Conservation (phyloP, 176 grass and related monocot genomes). For the Oryza nivara region DNA sequence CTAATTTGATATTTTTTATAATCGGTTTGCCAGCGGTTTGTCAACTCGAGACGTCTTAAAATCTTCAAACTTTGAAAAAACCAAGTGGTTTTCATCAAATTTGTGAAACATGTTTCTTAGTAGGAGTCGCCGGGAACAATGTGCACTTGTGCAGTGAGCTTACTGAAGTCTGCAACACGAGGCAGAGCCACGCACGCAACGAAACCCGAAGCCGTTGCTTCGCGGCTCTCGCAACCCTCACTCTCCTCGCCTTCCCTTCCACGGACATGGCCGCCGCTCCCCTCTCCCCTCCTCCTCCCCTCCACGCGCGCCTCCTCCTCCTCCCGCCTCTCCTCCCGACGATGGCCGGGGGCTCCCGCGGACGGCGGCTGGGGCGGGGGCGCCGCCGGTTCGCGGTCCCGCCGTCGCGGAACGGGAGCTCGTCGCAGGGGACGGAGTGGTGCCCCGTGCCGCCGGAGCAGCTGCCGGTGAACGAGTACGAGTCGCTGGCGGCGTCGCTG, state of each 20-base stretch:
- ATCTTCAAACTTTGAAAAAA: too few species aligned
- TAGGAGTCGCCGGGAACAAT: slow-evolving; percentile 8
- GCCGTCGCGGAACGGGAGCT: slow-evolving; percentile 87
- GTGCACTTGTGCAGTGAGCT: neutral
- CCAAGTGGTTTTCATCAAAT: too few species aligned
- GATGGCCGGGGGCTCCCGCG: neutral
- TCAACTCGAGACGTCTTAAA: too few species aligned
- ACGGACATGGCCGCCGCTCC: slow-evolving; percentile 49
- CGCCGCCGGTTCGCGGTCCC: slow-evolving; percentile 5
- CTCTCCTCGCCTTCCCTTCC: slow-evolving; percentile 2
- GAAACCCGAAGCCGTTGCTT: slow-evolving; percentile 43
- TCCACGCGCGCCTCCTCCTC: slow-evolving; percentile 35
- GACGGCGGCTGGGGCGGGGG: neutral
- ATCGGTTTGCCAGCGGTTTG: too few species aligned
- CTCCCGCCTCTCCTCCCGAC: neutral
- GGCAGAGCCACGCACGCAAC: slow-evolving; percentile 26
- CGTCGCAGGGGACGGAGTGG: slow-evolving; percentile 84
- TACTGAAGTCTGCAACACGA: neutral
- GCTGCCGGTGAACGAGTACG: slow-evolving; percentile 93
- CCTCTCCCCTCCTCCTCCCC: slow-evolving; percentile 39
- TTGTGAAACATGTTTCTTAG: neutral
- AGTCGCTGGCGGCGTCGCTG: slow-evolving; percentile 63
- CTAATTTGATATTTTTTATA: too few species aligned
- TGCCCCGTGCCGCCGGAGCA: slow-evolving; percentile 91
- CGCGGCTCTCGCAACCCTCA: slow-evolving; percentile 39